These are phyloP conservation scores for Arthrobotrys entomopaga DNA, from an alignment of 2,329 filamentous ascomycete species.

Conservation along the genomic window DNA sequence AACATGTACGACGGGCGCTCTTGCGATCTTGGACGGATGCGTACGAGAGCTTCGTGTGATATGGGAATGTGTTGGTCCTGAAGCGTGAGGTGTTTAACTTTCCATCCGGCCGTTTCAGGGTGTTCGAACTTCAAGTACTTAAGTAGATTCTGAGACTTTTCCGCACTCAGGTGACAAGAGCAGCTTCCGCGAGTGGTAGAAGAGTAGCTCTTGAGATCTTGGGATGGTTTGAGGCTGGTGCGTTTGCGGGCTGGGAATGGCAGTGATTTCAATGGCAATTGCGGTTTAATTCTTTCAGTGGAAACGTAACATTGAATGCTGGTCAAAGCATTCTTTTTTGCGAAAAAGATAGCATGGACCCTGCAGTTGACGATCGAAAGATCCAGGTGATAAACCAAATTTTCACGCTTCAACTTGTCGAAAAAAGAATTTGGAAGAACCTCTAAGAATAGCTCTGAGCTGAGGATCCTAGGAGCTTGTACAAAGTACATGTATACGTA, in stretches of 20 bases:
- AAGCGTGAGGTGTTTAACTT: conserved; percentile 46
- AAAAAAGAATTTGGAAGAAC: conserved; percentile 11
- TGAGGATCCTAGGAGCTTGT: neutral
- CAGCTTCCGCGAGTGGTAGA: conserved; percentile 21
- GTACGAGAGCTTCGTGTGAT: conserved; percentile 7
- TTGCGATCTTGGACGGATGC: conserved; percentile 13
- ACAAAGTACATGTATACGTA: no score
- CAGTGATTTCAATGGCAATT: conserved; percentile 26
- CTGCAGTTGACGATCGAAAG: conserved; percentile 8
- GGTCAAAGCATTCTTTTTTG: conserved; percentile 6
- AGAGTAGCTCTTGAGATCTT: neutral
- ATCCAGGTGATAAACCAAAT: conserved; percentile 25
- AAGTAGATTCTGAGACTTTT: conserved; percentile 23
- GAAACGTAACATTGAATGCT: conserved; percentile 36
- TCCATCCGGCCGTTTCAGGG: conserved; percentile 45
- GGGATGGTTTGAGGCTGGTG: neutral
- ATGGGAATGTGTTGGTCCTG: conserved; percentile 38
- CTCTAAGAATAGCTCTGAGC: conserved; percentile 19
- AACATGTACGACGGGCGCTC: neutral
- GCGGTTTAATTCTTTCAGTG: conserved; percentile 19
- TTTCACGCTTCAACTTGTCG: conserved; percentile 35
- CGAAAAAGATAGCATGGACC: conserved; percentile 46
- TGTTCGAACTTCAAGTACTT: conserved; percentile 30
- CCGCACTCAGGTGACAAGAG: neutral
- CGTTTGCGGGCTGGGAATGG: neutral